Percentiles rank a stretch among this genome's conserved stretches.
Evolutionary conservation across 768 basidiomycete genomes (phyloP).

Genomic region (Calocybe cyanea): DNA sequence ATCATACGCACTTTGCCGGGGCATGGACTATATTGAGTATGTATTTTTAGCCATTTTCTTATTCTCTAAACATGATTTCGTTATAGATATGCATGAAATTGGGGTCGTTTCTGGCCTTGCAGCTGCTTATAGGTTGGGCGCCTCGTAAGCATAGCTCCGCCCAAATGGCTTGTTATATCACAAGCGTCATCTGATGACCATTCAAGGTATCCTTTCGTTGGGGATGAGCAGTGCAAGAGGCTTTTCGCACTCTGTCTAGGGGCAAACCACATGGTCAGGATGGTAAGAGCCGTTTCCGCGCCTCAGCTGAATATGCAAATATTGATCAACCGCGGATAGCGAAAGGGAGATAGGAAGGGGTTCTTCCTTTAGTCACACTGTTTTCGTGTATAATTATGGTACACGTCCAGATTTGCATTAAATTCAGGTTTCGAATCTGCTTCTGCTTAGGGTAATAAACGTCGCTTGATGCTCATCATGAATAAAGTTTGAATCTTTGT

Average conservation of each 20-base stretch:
- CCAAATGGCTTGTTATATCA: too few relatives aligned
- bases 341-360: slow-evolving; percentile 19
- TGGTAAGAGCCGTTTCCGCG: slow-evolving; percentile 9
- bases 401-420: too few relatives aligned
- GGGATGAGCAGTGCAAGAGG: slow-evolving; percentile 27
- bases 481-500: too few relatives aligned
- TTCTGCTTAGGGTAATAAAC: too few relatives aligned
- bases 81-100: slow-evolving; percentile 34
- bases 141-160: slow-evolving; percentile 20
- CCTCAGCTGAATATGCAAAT: not conserved
- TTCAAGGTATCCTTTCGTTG: slow-evolving; percentile 28
- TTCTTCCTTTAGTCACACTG: slow-evolving; percentile 10
- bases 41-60: not conserved
- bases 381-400: too few relatives aligned
- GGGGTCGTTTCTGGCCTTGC: slow-evolving; percentile 35
- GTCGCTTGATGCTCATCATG: too few relatives aligned
- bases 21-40: slow-evolving; percentile 35
- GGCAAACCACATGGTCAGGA: slow-evolving; percentile 21
- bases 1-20: slow-evolving; percentile 32
- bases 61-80: not conserved
- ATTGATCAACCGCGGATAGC: not conserved
- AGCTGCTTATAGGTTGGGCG: slow-evolving; percentile 35
- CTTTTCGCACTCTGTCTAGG: slow-evolving; percentile 26
- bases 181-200: not conserved
- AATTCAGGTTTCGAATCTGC: too few relatives aligned